Evolutionary conservation across 2,329 filamentous ascomycete genomes (phyloP).

Genomic region (Gnomoniopsis sp.): DNA sequence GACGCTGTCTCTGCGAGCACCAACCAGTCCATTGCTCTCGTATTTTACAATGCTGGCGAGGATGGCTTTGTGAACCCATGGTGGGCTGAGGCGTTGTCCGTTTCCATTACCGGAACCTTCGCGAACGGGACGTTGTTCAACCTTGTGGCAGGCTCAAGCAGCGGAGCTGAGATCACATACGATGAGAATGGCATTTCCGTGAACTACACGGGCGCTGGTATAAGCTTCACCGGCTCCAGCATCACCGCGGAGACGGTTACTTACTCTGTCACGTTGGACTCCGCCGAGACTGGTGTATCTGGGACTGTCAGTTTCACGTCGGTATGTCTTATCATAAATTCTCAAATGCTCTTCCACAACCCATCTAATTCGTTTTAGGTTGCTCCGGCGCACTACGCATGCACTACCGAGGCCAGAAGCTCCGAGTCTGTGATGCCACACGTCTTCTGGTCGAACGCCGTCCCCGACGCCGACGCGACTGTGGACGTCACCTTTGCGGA

Average conservation of each 20-base stretch:
- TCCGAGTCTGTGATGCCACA: constrained; percentile 2
- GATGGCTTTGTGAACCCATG: constrained; percentile 9
- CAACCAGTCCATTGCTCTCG: constrained; percentile 8
- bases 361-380: too few relatives aligned
- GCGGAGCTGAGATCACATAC: neutral
- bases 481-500: constrained; percentile 7
- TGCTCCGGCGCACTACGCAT: constrained; percentile 15
- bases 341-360: too few relatives aligned
- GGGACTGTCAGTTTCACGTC: constrained; percentile 13
- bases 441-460: constrained; percentile 15
- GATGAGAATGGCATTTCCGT: neutral
- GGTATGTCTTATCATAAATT: too few relatives aligned
- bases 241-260: neutral
- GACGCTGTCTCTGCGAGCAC: constrained; percentile 10
- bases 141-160: neutral
- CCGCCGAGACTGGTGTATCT: constrained; percentile 4
- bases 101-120: constrained; percentile 2
- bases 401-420: constrained; percentile 2
- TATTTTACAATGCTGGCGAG: constrained; percentile 16
- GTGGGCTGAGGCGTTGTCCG: neutral
- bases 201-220: constrained; percentile 4
- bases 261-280: constrained; percentile 14
- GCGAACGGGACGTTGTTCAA: constrained; percentile 13
- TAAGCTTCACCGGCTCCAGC: constrained; percentile 9
- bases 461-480: constrained; percentile 13